Percentiles rank a stretch among this genome's conserved stretches.
phyloP scores from a whole-genome alignment of 768 basidiomycete genomes.

The Hydnomerulius pinastri region DNA sequence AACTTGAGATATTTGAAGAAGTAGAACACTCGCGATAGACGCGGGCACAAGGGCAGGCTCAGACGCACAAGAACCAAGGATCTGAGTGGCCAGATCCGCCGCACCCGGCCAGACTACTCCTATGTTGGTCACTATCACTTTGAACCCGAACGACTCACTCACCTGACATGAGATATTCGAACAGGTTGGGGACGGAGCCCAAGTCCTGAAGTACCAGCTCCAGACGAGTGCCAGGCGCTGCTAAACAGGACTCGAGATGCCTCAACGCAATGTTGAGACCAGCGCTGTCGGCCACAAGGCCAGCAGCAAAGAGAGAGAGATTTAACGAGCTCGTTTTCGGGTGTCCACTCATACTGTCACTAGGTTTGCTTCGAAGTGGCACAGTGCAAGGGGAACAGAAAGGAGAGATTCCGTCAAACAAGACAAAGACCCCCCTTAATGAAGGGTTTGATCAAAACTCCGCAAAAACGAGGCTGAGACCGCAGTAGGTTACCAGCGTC shows the following conservation, averaged over 20 bases:
- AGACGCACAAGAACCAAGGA: conserved; percentile 36
- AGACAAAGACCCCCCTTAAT: background rate
- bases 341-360: conserved; percentile 1
- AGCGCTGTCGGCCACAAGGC: conserved; percentile 17
- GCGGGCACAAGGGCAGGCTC: conserved; percentile 18
- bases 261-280: conserved; percentile 17
- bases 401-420: no score
- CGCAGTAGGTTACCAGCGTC: no score
- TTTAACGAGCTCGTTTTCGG: conserved; percentile 12
- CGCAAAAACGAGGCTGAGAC: no score
- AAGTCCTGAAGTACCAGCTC: conserved; percentile 29
- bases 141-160: background rate
- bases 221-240: conserved; percentile 19
- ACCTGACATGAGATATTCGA: conserved; percentile 34
- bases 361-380: background rate
- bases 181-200: conserved; percentile 26
- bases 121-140: background rate
- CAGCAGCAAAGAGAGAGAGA: conserved; percentile 17
- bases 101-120: conserved; percentile 13
- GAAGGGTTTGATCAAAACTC: no score
- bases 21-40: conserved; percentile 23
- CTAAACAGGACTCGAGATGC: conserved; percentile 27
- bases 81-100: conserved; percentile 22
- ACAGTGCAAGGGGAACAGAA: background rate
- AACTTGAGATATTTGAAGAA: conserved; percentile 26